Base-by-base conservation (phyloP, 2,329 filamentous ascomycete species). In the Penicillium italicum region DNA sequence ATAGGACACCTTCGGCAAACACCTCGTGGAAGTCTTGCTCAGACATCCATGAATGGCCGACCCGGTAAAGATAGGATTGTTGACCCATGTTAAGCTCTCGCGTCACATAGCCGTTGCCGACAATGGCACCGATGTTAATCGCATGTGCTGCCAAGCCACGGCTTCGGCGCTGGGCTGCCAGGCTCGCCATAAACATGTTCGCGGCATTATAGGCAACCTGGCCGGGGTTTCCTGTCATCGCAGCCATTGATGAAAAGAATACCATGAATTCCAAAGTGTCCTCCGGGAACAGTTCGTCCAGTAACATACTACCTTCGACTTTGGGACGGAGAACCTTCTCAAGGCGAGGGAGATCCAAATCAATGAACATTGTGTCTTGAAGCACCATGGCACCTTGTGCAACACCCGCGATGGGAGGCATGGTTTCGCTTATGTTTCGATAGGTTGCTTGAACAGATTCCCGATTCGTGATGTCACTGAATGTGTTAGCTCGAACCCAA, bases 201-300 rank as follows among this genome's bases (percentile, higher is more conserved):
- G 69, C 75, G 5, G 74, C 71, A 12, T 72, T 71, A 48, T 79
- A 78, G 4, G 67, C 69, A 1, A 69, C 68, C 44, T 76, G 65
- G 20, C 65, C 65, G 12, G 64, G 55, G 40, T 67, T 66, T 9
- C 72, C 70, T 30, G 76, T 62, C 10, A 74, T 65, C 2, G 71
- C 70, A 18, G 67, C 65, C 12, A 73, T 61, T 0, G 76, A 79
- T 0, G 75, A 76, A 6, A 78, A 62, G 26, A 75, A 62, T 16
- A 79, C 60, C 62, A 79, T 78, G 60, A 79, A 79, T 50, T 78
- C 76, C 9, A 79, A 64, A 38, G 63, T 49, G 58, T 64, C 37
- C 55, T 68, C 56, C 7, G 60, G 47, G 53, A 65, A 65, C 0
- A 66, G 43, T 26, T 66, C 63, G 34, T 65, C 59, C 1, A 66